phyloP scores from a whole-genome alignment of 345 rosid genomes.

The Ricinus communis region DNA sequence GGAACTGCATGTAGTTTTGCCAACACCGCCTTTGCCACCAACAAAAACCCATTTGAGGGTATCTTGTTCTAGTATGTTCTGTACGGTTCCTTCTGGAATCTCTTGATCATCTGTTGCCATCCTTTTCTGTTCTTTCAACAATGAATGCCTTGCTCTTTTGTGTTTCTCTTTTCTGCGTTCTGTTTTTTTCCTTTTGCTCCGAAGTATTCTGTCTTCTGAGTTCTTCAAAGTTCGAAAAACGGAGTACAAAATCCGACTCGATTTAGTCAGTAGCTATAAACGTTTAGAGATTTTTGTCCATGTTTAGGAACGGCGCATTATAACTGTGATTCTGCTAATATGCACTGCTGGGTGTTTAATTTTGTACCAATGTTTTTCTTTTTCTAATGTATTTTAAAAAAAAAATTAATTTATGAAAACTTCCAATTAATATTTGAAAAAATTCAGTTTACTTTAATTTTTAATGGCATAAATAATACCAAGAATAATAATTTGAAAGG shows the following conservation, averaged over 20 bases:
- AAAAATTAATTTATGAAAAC: too few relatives aligned
- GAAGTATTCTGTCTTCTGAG: too few relatives aligned
- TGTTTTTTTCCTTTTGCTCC: too few relatives aligned
- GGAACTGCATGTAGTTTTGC: constrained; percentile 98
- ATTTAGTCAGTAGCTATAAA: background rate
- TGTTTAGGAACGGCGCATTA: constrained; percentile 9
- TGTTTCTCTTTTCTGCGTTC: background rate
- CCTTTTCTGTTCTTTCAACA: background rate
- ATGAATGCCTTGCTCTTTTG: background rate
- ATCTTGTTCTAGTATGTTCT: constrained; percentile 83
- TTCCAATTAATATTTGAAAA: too few relatives aligned
- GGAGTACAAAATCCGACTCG: background rate
- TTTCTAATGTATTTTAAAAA: too few relatives aligned
- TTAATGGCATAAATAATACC: too few relatives aligned
- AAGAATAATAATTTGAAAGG: too few relatives aligned
- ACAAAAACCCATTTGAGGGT: constrained; percentile 96
- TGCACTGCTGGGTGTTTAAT: background rate
- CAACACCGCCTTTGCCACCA: constrained; percentile 98
- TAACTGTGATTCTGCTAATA: background rate
- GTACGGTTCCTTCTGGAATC: constrained; percentile 65
- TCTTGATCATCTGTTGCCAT: constrained; percentile 36
- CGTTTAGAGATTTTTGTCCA: background rate
- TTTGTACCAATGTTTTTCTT: too few relatives aligned
- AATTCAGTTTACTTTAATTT: too few relatives aligned
- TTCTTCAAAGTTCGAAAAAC: constrained; percentile 2